Evolutionary conservation across 2,329 filamentous ascomycete species (phyloP).

Genomic region (Gaeumannomyces tritici): DNA sequence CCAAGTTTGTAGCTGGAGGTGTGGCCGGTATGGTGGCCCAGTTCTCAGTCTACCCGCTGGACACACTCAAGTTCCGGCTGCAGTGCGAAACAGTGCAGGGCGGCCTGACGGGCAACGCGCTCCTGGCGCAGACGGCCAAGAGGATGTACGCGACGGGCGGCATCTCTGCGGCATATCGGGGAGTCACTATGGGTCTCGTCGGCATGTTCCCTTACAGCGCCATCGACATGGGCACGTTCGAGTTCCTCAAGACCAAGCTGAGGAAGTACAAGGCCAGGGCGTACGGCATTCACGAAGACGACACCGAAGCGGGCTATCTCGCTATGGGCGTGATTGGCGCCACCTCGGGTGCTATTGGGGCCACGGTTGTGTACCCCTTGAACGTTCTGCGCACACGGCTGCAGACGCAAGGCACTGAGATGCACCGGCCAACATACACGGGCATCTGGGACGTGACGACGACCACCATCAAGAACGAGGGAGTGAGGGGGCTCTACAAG

Average conservation of each 20-base stretch:
- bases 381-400: constrained; percentile 87
- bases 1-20: constrained; percentile 86
- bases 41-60: constrained; percentile 90
- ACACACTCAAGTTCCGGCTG: constrained; percentile 73
- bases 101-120: constrained; percentile 70
- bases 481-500: constrained; percentile 80
- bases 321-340: constrained; percentile 83
- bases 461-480: constrained; percentile 76
- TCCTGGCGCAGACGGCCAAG: constrained; percentile 72
- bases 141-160: constrained; percentile 80
- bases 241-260: constrained; percentile 74
- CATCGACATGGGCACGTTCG: constrained; percentile 92
- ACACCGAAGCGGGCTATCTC: constrained; percentile 72
- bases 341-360: constrained; percentile 82
- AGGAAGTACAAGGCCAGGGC: constrained; percentile 59
- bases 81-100: constrained; percentile 90
- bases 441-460: constrained; percentile 83
- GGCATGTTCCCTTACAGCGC: constrained; percentile 98
- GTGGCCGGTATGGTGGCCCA: constrained; percentile 91
- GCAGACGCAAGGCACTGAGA: constrained; percentile 88
- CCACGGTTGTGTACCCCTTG: constrained; percentile 87
- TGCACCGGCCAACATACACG: constrained; percentile 83
- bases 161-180: constrained; percentile 72
- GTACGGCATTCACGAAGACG: constrained; percentile 68
- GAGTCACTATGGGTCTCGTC: constrained; percentile 83